Conservation (phyloP, 306 rosid species). For the Cicer chorassanicum region DNA sequence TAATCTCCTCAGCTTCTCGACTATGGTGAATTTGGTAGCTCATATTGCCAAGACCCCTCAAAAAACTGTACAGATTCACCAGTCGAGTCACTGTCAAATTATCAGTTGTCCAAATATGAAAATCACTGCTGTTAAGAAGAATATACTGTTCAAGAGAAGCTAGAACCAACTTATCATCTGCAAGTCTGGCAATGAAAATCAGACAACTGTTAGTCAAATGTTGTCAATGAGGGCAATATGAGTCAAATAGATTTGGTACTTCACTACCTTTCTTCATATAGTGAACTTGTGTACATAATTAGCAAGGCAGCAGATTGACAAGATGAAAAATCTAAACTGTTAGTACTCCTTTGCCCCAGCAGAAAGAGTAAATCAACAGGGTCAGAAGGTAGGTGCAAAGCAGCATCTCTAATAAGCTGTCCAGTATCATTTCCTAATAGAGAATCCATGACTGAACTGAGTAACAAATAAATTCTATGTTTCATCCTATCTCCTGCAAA, state of each 20-base stretch:
- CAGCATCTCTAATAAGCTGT: constrained; percentile 69
- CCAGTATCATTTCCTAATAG: constrained; percentile 76
- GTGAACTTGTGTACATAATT: constrained; percentile 71
- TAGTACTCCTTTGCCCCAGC: constrained; percentile 74
- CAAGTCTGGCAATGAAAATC: constrained; percentile 64
- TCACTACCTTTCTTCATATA: constrained; percentile 82
- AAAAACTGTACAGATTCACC: constrained; percentile 74
- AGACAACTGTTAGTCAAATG: constrained; percentile 43
- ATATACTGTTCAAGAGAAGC: constrained; percentile 85
- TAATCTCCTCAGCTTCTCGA: constrained; percentile 74
- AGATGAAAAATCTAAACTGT: constrained; percentile 61
- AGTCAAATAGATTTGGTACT: constrained; percentile 26
- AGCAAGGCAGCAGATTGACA: constrained; percentile 82
- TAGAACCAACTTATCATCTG: constrained; percentile 85
- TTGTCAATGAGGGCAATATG: constrained; percentile 27
- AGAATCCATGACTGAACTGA: constrained; percentile 76
- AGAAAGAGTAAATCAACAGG: constrained; percentile 82
- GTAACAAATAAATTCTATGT: constrained; percentile 72
- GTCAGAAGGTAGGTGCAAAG: constrained; percentile 70
- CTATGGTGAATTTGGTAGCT: constrained; percentile 66
- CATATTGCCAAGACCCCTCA: constrained; percentile 68
- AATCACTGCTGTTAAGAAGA: constrained; percentile 61
- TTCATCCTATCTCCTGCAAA: constrained; percentile 77
- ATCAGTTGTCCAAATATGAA: constrained; percentile 51
- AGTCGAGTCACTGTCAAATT: constrained; percentile 57